Conservation (phyloP, 192 early-diverging fungal genomes). For the Coemansia erecta region DNA sequence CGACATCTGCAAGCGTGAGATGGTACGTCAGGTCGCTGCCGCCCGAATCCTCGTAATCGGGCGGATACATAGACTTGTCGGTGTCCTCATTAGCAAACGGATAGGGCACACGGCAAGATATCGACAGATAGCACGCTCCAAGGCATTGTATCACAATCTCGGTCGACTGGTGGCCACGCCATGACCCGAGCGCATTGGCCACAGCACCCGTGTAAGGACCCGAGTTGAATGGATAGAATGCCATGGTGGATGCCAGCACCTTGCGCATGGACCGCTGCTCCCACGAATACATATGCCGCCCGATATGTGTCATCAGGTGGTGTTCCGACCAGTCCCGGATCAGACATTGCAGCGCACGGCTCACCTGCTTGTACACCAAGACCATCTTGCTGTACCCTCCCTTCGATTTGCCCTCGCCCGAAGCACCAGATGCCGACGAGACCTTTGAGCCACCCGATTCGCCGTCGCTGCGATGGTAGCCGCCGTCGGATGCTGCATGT, state of each 20-base stretch:
- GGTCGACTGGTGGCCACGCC: constrained; percentile 37
- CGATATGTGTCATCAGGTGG: constrained; percentile 50
- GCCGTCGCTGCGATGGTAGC: constrained; percentile 28
- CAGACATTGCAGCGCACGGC: constrained; percentile 41
- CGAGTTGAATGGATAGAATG: constrained; percentile 38
- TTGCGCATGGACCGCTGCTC: constrained; percentile 40
- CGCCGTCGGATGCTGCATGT: constrained; percentile 38
- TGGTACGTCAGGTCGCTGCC: constrained; percentile 44
- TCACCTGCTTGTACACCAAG: constrained; percentile 41
- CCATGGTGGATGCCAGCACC: constrained; percentile 32
- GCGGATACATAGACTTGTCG: constrained; percentile 28
- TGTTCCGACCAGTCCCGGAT: constrained; percentile 53
- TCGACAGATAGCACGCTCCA: constrained; percentile 39
- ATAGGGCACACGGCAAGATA: constrained; percentile 46
- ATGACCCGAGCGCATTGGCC: constrained; percentile 27
- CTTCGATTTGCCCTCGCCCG: not conserved
- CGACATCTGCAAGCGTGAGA: constrained; percentile 47
- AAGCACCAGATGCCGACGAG: not conserved
- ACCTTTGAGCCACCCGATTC: not conserved
- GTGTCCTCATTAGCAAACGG: constrained; percentile 33
- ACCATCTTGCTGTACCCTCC: constrained; percentile 45
- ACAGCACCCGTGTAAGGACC: constrained; percentile 45
- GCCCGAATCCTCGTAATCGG: constrained; percentile 27
- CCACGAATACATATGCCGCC: constrained; percentile 41
- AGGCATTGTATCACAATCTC: constrained; percentile 44